A percentile compares a stretch with the other conserved stretches of the same genome.
These are phyloP conservation scores for Gastrolobium villosum DNA, from an alignment of 306 rosid genomes.

Conservation along the genomic window DNA sequence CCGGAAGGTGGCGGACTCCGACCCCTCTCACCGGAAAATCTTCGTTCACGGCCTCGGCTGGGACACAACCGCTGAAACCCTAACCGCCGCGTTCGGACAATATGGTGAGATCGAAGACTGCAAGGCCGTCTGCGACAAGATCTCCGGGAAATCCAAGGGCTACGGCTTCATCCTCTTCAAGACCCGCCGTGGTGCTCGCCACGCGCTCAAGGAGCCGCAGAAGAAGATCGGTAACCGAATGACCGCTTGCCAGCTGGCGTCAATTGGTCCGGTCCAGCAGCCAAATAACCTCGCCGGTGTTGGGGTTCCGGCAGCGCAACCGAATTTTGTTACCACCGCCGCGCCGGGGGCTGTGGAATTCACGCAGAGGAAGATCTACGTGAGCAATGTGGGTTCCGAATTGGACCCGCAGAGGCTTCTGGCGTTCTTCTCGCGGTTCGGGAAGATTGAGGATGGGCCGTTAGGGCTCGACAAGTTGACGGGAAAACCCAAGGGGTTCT, in stretches of 20 bases:
- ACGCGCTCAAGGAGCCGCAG: slow-evolving; percentile 71
- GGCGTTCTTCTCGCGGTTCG: slow-evolving; percentile 62
- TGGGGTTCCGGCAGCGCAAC: too few species aligned
- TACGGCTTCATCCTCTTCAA: slow-evolving; percentile 78
- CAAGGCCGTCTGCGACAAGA: slow-evolving; percentile 78
- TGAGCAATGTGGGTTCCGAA: slow-evolving; percentile 81
- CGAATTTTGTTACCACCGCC: background rate
- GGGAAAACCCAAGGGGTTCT: slow-evolving; percentile 81
- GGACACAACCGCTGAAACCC: slow-evolving; percentile 74
- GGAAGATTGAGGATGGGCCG: slow-evolving; percentile 83
- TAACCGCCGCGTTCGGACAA: slow-evolving; percentile 58
- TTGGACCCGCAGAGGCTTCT: slow-evolving; percentile 69
- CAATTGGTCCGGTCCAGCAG: slow-evolving; percentile 65
- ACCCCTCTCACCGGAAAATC: slow-evolving; percentile 78
- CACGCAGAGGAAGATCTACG: slow-evolving; percentile 76
- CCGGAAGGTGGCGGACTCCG: slow-evolving; percentile 69
- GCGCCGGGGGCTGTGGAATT: slow-evolving; percentile 54
- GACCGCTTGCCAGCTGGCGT: slow-evolving; percentile 81
- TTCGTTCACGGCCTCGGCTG: slow-evolving; percentile 85
- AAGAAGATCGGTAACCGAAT: slow-evolving; percentile 78
- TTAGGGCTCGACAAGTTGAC: slow-evolving; percentile 74
- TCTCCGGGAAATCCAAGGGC: slow-evolving; percentile 82
- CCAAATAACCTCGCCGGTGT: background rate
- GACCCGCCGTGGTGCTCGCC: slow-evolving; percentile 71
- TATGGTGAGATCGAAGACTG: slow-evolving; percentile 81